Evolutionary conservation across 163 green algal species (phyloP), one percentile per base, ranked within the genome.

Genomic region (Prototheca wickerhamii): DNA sequence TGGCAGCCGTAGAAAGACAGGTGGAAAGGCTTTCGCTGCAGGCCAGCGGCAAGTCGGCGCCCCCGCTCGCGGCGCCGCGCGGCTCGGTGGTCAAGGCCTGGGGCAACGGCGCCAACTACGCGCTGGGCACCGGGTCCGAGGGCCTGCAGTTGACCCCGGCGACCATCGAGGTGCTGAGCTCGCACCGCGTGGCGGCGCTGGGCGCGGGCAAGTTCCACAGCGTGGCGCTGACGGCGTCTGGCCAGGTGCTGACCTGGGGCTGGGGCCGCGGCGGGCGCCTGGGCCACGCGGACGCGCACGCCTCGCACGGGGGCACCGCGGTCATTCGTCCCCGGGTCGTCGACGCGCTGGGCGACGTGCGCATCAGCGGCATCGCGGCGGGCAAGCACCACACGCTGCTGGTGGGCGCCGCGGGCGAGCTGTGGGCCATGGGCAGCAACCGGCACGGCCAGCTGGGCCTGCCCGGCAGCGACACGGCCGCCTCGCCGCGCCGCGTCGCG

Each of bases 301-400:
- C 94, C 18, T 86, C 96, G 67, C 82, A 68, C 60, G 86, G 84
- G 18, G 75, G 90, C 68, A 68, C 65, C 30, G 90, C 89, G n/a
- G 76, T 93, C 20, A 95, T 96, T 49, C 56, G 78, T 1, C 90
- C 90, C 1, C 77, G 82, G 57, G 53, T 60, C 28, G 85, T 96
- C 23, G 54, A 69, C 2, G 32, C 53, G 10, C 67, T 85, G 53
- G 70, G 60, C 17, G 61, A 43, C 32, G 63, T 70, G 4, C 54
- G 58, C 32, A 89, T 96, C 37, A 70, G 78, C 26, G 56, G 56
- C 20, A 76, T 95, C 28, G 81, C 87, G 7, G 82, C 83, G 0
- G 87, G 73, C 56, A 96, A 96, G 84, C 83, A 95, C 71, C 91
- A 97, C 79, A 94, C 87, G 29, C 62, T 90, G 84, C 80, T 51